Conservation (phyloP, 2,329 filamentous ascomycete species). For the Pseudopithomyces chartarum region DNA sequence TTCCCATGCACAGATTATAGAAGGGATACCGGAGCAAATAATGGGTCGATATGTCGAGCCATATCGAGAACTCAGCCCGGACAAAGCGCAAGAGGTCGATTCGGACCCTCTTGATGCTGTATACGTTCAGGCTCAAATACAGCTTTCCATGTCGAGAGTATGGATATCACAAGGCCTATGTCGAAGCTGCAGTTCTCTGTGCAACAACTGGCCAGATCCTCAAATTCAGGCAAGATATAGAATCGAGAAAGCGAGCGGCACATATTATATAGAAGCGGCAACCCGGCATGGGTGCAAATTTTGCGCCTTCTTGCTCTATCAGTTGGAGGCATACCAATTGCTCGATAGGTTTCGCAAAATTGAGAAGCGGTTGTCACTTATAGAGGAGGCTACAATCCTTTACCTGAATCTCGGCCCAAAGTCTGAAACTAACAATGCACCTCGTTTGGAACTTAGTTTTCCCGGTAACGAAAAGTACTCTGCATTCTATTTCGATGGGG, state of each 20-base stretch:
- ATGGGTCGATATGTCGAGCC: not conserved
- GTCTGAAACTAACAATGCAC: not conserved
- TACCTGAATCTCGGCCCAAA: not conserved
- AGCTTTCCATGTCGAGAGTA: not conserved
- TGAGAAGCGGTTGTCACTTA: not conserved
- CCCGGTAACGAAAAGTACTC: not conserved
- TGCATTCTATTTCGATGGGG: not conserved
- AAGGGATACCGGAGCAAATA: not conserved
- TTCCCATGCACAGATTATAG: not conserved
- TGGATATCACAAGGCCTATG: not conserved
- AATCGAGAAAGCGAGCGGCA: not conserved
- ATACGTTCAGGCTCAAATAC: not conserved
- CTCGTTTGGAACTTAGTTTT: not conserved
- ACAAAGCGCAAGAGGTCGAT: not conserved
- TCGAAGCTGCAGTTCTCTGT: not conserved
- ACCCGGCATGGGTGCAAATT: not conserved
- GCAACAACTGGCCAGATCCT: not conserved
- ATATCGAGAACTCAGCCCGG: not conserved
- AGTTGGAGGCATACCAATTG: not conserved
- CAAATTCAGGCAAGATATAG: not conserved
- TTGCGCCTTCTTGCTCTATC: not conserved
- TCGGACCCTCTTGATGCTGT: not conserved
- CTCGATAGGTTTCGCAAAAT: not conserved
- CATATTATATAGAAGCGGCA: not conserved
- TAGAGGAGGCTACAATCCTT: not conserved